Percentiles rank a stretch among this genome's conserved stretches.
Evolutionary conservation across 2,329 filamentous ascomycete species (phyloP).

Genomic region (Zasmidium cellare): DNA sequence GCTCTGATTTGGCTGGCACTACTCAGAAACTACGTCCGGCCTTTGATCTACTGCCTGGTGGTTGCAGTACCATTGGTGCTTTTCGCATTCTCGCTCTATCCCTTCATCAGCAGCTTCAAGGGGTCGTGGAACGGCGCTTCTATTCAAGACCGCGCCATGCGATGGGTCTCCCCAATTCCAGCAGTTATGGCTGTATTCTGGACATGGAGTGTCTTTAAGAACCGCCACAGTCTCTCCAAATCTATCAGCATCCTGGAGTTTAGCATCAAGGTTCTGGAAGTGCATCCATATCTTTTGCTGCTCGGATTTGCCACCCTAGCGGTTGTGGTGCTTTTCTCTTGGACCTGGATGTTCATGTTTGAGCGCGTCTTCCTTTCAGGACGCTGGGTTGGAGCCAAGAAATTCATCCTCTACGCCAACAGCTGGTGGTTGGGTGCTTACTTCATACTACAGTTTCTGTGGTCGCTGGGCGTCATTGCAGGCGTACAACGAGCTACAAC

Average conservation of each 20-base stretch:
- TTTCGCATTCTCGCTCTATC: slow-evolving; percentile 86
- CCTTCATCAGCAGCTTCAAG: slow-evolving; percentile 85
- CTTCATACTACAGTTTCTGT: slow-evolving; percentile 93
- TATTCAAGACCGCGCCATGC: slow-evolving; percentile 85
- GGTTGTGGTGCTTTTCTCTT: slow-evolving; percentile 83
- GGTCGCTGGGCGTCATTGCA: slow-evolving; percentile 85
- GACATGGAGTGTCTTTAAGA: slow-evolving; percentile 79
- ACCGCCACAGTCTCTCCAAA: slow-evolving; percentile 76
- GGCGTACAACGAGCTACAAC: slow-evolving; percentile 89
- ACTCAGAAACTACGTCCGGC: slow-evolving; percentile 81
- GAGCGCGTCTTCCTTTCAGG: slow-evolving; percentile 93
- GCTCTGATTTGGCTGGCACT: slow-evolving; percentile 89
- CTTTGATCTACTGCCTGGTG: slow-evolving; percentile 77
- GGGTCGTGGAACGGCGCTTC: slow-evolving; percentile 71
- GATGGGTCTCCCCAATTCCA: slow-evolving; percentile 79
- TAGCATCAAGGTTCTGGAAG: slow-evolving; percentile 79
- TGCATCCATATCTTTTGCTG: slow-evolving; percentile 77
- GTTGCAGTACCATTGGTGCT: slow-evolving; percentile 83
- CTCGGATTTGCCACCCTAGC: slow-evolving; percentile 79
- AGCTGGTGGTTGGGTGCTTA: slow-evolving; percentile 95
- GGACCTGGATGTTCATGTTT: slow-evolving; percentile 97
- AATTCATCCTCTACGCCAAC: slow-evolving; percentile 81
- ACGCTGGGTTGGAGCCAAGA: slow-evolving; percentile 60
- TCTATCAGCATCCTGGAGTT: slow-evolving; percentile 91
- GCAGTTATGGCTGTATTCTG: slow-evolving; percentile 72